Conservation (phyloP, 2,329 filamentous ascomycete species). For the Rhexocercosporidium sp. region DNA sequence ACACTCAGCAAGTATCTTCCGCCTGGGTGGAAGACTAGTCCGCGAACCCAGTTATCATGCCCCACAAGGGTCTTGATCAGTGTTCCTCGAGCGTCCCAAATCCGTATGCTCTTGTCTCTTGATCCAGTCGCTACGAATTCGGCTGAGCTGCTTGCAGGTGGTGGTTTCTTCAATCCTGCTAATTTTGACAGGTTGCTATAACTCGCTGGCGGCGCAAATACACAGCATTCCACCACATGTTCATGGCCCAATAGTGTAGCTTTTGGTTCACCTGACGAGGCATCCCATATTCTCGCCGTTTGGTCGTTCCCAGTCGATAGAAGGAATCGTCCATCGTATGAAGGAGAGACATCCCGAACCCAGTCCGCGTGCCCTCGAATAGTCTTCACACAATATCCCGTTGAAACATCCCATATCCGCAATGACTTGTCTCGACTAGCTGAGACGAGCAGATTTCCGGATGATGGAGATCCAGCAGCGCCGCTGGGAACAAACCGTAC, state of each 20-base stretch:
- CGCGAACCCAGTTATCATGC: slow-evolving; percentile 94
- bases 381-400: slow-evolving; percentile 92
- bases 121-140: slow-evolving; percentile 91
- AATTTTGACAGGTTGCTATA: slow-evolving; percentile 79
- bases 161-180: slow-evolving; percentile 83
- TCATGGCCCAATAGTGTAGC: slow-evolving; percentile 85
- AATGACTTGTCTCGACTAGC: slow-evolving; percentile 86
- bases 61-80: slow-evolving; percentile 83
- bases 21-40: slow-evolving; percentile 85
- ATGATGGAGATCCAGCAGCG: slow-evolving; percentile 76
- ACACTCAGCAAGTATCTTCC: slow-evolving; percentile 89
- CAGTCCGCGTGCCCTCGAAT: slow-evolving; percentile 84
- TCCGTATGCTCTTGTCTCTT: slow-evolving; percentile 85
- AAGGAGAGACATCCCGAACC: slow-evolving; percentile 88
- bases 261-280: slow-evolving; percentile 74
- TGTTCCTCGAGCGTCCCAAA: slow-evolving; percentile 87
- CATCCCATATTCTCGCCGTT: slow-evolving; percentile 84
- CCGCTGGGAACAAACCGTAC: slow-evolving; percentile 88
- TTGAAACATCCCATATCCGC: slow-evolving; percentile 90
- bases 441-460: slow-evolving; percentile 83
- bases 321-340: slow-evolving; percentile 81
- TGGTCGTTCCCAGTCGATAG: slow-evolving; percentile 84
- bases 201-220: slow-evolving; percentile 78
- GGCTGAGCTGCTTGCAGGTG: slow-evolving; percentile 72
- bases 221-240: slow-evolving; percentile 83